Conservation (phyloP, 225 moss, liverwort and hornwort species). For the Antitrichia curtipendula region DNA sequence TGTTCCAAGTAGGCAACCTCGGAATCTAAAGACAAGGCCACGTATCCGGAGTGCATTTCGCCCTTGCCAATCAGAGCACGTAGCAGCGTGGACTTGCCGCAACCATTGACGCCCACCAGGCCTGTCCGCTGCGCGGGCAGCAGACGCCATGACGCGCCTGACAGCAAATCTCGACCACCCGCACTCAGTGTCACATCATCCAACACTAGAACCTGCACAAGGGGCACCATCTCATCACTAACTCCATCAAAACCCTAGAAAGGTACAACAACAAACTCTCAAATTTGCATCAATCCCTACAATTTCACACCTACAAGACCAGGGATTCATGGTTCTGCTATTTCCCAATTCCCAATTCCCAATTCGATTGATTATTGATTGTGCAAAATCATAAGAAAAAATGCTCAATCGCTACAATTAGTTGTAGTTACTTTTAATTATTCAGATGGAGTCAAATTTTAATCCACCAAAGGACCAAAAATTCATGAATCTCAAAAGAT, state of each 20-base stretch:
- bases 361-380: neutral
- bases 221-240: neutral
- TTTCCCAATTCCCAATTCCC: neutral
- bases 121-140: slow-evolving; percentile 79
- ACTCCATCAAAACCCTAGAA: neutral
- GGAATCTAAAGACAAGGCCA: slow-evolving; percentile 57
- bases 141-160: slow-evolving; percentile 75
- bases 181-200: slow-evolving; percentile 84
- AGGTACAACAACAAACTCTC: neutral
- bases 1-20: slow-evolving; percentile 97
- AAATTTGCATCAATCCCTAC: neutral
- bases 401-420: neutral
- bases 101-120: slow-evolving; percentile 87
- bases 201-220: slow-evolving; percentile 71
- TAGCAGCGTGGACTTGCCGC: slow-evolving; percentile 76
- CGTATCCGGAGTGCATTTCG: slow-evolving; percentile 73
- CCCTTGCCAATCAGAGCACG: slow-evolving; percentile 65
- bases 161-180: slow-evolving; percentile 76
- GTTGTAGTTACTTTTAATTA: neutral
- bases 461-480: neutral
- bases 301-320: neutral
- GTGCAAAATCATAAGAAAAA: neutral
- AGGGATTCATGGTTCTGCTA: neutral
- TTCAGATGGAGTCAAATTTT: neutral
- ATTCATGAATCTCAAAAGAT: neutral